These are phyloP conservation scores for Rosa rugosa DNA, from an alignment of 306 rosid genomes.

Conservation along the genomic window DNA sequence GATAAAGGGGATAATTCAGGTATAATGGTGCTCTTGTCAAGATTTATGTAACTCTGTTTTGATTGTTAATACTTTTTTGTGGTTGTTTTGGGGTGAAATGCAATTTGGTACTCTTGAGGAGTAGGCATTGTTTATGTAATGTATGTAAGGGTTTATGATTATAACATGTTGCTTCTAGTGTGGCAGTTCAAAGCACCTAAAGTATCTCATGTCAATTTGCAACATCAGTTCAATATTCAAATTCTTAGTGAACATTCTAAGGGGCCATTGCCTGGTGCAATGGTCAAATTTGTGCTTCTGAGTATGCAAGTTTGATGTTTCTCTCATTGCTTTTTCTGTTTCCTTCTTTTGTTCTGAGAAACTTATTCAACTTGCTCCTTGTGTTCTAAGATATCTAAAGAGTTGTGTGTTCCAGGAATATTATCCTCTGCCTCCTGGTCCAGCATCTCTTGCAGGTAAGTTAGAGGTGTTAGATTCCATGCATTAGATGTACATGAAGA, in stretches of 20 bases:
- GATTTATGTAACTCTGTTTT: not conserved
- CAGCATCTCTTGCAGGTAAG: constrained; percentile 28
- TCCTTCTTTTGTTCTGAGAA: not conserved
- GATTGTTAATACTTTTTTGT: not conserved
- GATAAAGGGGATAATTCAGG: constrained; percentile 98
- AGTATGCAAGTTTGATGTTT: not conserved
- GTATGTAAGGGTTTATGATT: not conserved
- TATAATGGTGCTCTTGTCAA: constrained; percentile 22
- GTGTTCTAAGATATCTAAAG: constrained; percentile 5
- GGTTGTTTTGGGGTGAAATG: not conserved
- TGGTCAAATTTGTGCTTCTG: not conserved
- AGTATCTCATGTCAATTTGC: not conserved
- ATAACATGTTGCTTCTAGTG: not conserved
- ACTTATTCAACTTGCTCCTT: not conserved
- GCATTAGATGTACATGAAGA: constrained; percentile 9
- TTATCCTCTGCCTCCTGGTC: constrained; percentile 12
- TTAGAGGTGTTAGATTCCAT: constrained; percentile 11
- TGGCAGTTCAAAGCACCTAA: not conserved
- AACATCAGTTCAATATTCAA: not conserved
- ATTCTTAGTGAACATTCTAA: not conserved
- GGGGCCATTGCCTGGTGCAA: not conserved
- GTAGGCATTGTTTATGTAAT: not conserved
- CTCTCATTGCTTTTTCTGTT: not conserved
- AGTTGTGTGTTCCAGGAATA: constrained; percentile 20
- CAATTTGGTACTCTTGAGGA: not conserved